Percentiles rank a stretch among this genome's conserved stretches.
These are phyloP conservation scores for Poa pratensis DNA, from an alignment of 176 grass and related monocot genomes.

Conservation along the genomic window DNA sequence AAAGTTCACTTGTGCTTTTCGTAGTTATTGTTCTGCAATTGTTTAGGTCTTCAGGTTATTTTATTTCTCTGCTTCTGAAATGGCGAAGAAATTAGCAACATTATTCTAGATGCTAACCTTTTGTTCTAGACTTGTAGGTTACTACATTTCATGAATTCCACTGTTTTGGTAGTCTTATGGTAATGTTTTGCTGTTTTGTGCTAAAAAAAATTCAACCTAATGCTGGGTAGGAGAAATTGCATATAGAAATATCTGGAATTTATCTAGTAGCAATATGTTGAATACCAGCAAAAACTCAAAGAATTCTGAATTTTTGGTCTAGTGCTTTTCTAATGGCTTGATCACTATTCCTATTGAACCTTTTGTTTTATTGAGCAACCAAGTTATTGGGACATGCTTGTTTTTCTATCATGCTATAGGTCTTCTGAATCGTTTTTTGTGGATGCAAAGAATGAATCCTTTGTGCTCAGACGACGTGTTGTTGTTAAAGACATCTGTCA, in stretches of 20 bases:
- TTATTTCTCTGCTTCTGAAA: background rate
- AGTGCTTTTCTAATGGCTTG: conserved; percentile 21
- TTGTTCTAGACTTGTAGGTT: background rate
- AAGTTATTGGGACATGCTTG: conserved; percentile 35
- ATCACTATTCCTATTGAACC: background rate
- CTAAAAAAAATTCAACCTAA: background rate
- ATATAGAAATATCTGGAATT: conserved; percentile 14
- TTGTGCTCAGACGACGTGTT: conserved; percentile 62
- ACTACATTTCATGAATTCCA: background rate
- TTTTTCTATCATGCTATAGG: conserved; percentile 62
- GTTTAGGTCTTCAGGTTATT: background rate
- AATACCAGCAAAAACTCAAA: background rate
- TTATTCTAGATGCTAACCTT: conserved; percentile 3
- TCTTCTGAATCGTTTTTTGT: conserved; percentile 83
- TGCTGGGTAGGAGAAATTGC: background rate
- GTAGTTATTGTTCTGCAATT: background rate
- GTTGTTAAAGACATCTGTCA: conserved; percentile 89
- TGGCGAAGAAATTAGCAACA: background rate
- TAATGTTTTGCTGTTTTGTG: background rate
- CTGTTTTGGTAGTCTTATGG: background rate
- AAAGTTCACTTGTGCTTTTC: background rate
- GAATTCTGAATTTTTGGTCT: background rate
- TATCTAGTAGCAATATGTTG: background rate
- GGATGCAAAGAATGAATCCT: conserved; percentile 84
- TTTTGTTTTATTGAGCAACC: conserved; percentile 28